Evolutionary conservation across 2,329 filamentous ascomycete species (phyloP).

Genomic region (Exophiala lecanii-corni): DNA sequence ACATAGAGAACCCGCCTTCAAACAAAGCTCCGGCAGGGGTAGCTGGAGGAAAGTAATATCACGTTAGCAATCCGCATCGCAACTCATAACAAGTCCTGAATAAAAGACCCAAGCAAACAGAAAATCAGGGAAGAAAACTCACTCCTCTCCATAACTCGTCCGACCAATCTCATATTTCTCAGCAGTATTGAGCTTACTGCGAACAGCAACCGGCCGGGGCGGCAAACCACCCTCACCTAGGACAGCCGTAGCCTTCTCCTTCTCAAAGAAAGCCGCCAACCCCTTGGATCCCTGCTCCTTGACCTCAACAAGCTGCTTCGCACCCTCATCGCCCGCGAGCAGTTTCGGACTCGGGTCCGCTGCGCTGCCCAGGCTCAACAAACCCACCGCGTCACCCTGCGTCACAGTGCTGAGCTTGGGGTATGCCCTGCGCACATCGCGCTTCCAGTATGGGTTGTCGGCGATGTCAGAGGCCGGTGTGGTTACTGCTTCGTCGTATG

Average conservation of each 20-base stretch:
- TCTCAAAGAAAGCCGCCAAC: slow-evolving; percentile 68
- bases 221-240: slow-evolving; percentile 76
- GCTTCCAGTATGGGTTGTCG: slow-evolving; percentile 95
- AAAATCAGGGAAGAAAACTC: slow-evolving; percentile 37
- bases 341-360: slow-evolving; percentile 73
- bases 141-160: slow-evolving; percentile 67
- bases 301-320: slow-evolving; percentile 68
- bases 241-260: slow-evolving; percentile 48
- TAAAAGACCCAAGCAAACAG: too few relatives aligned
- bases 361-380: slow-evolving; percentile 80
- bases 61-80: background rate
- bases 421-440: slow-evolving; percentile 78
- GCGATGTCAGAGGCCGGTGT: slow-evolving; percentile 80
- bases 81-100: background rate
- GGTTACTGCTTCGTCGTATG: slow-evolving; percentile 78
- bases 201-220: slow-evolving; percentile 74
- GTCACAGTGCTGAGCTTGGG: slow-evolving; percentile 72
- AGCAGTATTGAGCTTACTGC: slow-evolving; percentile 49
- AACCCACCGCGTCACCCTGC: slow-evolving; percentile 78
- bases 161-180: slow-evolving; percentile 64
- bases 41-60: slow-evolving; percentile 29
- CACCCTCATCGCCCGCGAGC: slow-evolving; percentile 66
- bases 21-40: slow-evolving; percentile 44
- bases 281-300: slow-evolving; percentile 71
- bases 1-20: too few relatives aligned